Percentiles rank a stretch among this genome's conserved stretches.
These are phyloP conservation scores for Wickerhamiella hasegawae DNA, from an alignment of 805 yeast genomes.

Conservation along the genomic window DNA sequence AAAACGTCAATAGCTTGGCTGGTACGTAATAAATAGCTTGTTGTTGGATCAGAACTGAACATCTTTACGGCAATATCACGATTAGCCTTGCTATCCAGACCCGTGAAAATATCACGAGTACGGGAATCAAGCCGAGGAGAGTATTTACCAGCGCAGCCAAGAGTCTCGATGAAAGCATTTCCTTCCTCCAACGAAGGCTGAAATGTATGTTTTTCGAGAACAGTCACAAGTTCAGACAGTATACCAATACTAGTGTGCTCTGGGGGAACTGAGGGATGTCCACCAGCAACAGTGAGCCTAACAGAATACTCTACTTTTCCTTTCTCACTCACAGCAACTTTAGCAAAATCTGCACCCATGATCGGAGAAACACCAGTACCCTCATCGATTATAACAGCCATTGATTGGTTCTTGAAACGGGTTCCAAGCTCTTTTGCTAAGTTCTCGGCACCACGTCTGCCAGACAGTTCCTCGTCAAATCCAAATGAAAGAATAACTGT, in stretches of 20 bases:
- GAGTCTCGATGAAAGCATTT: conserved; percentile 42
- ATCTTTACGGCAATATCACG: conserved; percentile 3
- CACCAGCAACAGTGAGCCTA: conserved; percentile 49
- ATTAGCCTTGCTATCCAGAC: conserved; percentile 1
- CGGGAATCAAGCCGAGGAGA: not conserved
- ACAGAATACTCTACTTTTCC: conserved; percentile 38
- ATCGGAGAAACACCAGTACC: conserved; percentile 28
- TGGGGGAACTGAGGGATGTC: conserved; percentile 69
- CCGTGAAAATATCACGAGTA: conserved; percentile 1
- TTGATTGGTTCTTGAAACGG: conserved; percentile 42
- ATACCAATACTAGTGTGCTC: conserved; percentile 71
- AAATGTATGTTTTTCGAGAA: conserved; percentile 43
- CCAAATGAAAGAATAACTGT: conserved; percentile 49
- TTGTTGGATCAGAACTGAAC: conserved; percentile 7
- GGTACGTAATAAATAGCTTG: conserved; percentile 31
- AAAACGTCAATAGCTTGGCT: conserved; percentile 49
- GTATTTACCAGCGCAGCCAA: conserved; percentile 46
- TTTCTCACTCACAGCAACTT: conserved; percentile 47
- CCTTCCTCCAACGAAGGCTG: conserved; percentile 29
- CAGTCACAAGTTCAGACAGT: conserved; percentile 38
- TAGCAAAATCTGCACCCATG: conserved; percentile 36
- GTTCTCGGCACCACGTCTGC: conserved; percentile 42
- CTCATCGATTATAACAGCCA: conserved; percentile 58
- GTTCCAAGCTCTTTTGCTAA: conserved; percentile 33
- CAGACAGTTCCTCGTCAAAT: conserved; percentile 60